Base-by-base conservation (phyloP, 208 protist species). In the Tritrichomonas musculus region DNA sequence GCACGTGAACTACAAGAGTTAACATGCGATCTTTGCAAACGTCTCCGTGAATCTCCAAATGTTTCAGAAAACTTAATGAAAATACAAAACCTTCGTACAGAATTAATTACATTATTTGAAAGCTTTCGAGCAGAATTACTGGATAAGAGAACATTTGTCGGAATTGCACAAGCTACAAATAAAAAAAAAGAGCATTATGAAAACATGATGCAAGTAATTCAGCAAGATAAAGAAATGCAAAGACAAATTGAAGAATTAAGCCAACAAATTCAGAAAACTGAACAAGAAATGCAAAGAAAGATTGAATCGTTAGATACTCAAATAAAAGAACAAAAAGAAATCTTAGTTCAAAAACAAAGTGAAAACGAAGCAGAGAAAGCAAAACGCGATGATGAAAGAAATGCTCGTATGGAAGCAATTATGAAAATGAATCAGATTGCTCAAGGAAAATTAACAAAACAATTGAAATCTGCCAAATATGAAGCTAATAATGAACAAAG, bases 61-160 rank as follows among this genome's bases (percentile, higher is more conserved):
- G 94, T 95, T 11, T 92, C 95, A 0, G 94, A 95, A 73, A 95
- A 95, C 92, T 72, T 95, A 1, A 30, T 72, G 0, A 95, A 95
- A 73, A 95, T 95, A 33, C 95, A 95, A 60, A 72, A 36, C n/a
- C 92, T 95, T 53, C 82, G 95, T 22, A 93, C 94, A 41, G 33
- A 55, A 1, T 47, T 95, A 33, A 88, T 88, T 20, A 60, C 77
- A 41, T 47, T 53, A n/a, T 88, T 88, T 36, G 77, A 88, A 50
- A 33, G 47, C 0, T 88, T 88, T 50, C 44, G 77, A 39, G 39
- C 33, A 30, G 77, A 88, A 20, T n/a, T 88, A 5, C 47, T 88
- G 11, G 20, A 44, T 1, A 88, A 14, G 0, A 53, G 41, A 44
- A 47, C 77, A 22, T 88, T 88, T 49, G 47, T 57, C 22, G 41